Conservation (phyloP, 106 monocot genomes). For the Apostasia shenzhenica region DNA sequence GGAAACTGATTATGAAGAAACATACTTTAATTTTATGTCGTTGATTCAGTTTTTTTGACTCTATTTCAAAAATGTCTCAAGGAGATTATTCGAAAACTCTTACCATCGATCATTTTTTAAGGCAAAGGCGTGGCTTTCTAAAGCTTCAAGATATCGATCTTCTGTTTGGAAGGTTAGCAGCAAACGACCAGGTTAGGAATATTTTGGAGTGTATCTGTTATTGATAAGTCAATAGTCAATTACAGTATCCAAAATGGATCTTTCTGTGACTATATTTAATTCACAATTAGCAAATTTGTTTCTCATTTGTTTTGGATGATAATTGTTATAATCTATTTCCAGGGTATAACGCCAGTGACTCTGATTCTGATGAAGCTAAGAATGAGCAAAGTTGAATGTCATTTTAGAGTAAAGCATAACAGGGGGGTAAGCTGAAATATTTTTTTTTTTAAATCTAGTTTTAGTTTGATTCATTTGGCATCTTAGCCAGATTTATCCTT, state of each 20-base stretch:
- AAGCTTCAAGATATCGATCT: slow-evolving; percentile 64
- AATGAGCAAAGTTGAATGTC: slow-evolving; percentile 15
- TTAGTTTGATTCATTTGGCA: neutral
- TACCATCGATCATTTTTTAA: slow-evolving; percentile 6
- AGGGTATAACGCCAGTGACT: slow-evolving; percentile 70
- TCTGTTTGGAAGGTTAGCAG: slow-evolving; percentile 69
- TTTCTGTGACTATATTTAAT: neutral
- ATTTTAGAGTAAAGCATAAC: neutral
- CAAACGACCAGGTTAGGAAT: slow-evolving; percentile 66
- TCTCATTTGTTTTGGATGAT: neutral
- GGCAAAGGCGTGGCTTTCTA: slow-evolving; percentile 66
- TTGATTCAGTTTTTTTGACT: no score
- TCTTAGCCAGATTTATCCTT: no score
- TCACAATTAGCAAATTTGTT: neutral
- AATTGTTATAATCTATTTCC: neutral
- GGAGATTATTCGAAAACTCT: neutral
- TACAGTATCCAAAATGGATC: neutral
- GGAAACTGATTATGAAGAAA: no score
- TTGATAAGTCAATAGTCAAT: neutral
- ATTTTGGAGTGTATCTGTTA: neutral
- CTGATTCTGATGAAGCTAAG: slow-evolving; percentile 48
- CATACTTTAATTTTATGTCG: no score
- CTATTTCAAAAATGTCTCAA: no score
- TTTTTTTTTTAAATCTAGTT: neutral
- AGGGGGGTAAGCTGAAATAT: slow-evolving; percentile 9